Evolutionary conservation across 495 filamentous ascomycete genomes (phyloP), one percentile per base, ranked within the genome.

Genomic region (Penicillium steckii): DNA sequence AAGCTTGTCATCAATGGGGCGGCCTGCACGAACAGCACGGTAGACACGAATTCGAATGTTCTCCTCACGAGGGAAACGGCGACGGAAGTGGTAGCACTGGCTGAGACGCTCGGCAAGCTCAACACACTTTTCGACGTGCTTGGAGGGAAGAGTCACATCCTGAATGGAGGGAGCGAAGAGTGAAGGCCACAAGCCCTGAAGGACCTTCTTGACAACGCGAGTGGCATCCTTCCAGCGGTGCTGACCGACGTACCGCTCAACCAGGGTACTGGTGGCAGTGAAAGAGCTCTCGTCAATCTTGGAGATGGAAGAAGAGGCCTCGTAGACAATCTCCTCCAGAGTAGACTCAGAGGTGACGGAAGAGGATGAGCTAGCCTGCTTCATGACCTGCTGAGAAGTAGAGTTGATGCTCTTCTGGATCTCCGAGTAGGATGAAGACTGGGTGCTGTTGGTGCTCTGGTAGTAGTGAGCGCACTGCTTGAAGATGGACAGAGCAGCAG

Each of bases 161-260:
- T 71, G 53, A 19, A 68, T 46, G 0, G 68, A 68, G 0, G 62
- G 46, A 43, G 68, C 60, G 32, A 71, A 70, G n/a, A 73, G 46
- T 0, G 56, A 53, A 2, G 67, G 63, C 70, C 70, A 73, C 13
- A 69, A 44, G 29, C 57, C 61, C 6, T 53, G 65, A 18, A 73
- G 50, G 6, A 69, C 64, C 55, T 57, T 61, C 54, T 73, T 73
- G 43, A 70, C 52, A 8, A 62, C 46, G 8, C 56, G 60, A 13
- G 65, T 70, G n/a, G 68, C 68, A 59, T 73, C 68, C 18, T 66
- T 65, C 68, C 68, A 73, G 30, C 67, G 60, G 53, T 70, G 68
- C 57, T 73, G 67, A 3, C 60, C 55, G 10, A 61, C 52, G 48
- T 68, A 73, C 19, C 59, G 52, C 33, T 62, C 53, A 19, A 68